Percentiles rank a stretch among this genome's conserved stretches.
These are phyloP conservation scores for Huntiella savannae DNA, from an alignment of 2,329 filamentous ascomycete species.

Conservation along the genomic window DNA sequence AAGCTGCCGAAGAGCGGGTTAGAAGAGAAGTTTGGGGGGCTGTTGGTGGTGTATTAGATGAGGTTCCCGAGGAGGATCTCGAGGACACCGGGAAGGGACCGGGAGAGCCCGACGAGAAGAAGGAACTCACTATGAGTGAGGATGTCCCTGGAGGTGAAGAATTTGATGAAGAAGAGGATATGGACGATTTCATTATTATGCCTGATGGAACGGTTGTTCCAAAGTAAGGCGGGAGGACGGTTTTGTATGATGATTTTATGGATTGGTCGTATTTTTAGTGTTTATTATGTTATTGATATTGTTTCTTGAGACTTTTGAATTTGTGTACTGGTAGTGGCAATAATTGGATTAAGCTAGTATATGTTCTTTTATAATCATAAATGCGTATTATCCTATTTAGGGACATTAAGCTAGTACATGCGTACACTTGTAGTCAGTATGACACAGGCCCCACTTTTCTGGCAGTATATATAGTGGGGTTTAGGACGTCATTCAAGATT, in stretches of 20 bases:
- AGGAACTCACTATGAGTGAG: conserved; percentile 3
- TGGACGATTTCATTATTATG: conserved; percentile 11
- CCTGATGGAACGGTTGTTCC: conserved; percentile 10
- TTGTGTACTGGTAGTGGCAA: not conserved
- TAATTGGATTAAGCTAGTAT: not conserved
- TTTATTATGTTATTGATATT: not conserved
- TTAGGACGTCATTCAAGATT: too few relatives aligned
- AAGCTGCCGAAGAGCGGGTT: conserved; percentile 71
- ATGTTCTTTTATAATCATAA: too few relatives aligned
- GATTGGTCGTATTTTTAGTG: not conserved
- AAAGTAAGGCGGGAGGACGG: not conserved
- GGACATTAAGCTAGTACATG: not conserved
- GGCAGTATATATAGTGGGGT: too few relatives aligned
- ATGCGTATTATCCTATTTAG: too few relatives aligned
- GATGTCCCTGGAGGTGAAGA: conserved; percentile 4
- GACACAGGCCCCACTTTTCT: too few relatives aligned
- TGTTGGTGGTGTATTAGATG: conserved; percentile 25
- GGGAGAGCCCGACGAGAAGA: not conserved
- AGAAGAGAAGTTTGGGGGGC: conserved; percentile 57
- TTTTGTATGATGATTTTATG: not conserved
- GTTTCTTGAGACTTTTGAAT: not conserved
- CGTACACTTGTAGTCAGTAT: too few relatives aligned
- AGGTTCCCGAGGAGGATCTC: conserved; percentile 2
- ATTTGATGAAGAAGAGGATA: conserved; percentile 8
- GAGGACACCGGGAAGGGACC: not conserved